Evolutionary conservation across 176 grass and related monocot species (phyloP).

Genomic region (Poa annua): DNA sequence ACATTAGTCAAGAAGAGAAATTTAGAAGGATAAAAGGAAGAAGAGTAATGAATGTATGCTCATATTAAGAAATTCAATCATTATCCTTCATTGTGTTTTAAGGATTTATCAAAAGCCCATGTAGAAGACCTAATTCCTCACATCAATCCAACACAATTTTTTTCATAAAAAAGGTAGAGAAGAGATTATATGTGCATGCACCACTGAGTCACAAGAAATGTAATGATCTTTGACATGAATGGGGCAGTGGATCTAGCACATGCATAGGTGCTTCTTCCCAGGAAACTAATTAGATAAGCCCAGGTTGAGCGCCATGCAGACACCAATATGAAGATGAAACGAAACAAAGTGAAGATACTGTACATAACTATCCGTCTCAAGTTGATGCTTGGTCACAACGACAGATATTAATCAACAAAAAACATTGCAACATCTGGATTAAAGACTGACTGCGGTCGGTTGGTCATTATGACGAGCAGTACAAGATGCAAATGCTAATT

Average conservation of each 20-base stretch:
- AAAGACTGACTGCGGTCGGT: too few species aligned
- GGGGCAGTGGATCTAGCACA: slow-evolving; percentile 55
- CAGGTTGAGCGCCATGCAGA: slow-evolving; percentile 56
- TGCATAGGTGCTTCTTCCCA: slow-evolving; percentile 55
- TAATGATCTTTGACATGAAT: slow-evolving; percentile 65
- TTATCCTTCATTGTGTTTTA: slow-evolving; percentile 55
- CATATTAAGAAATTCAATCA: slow-evolving; percentile 79
- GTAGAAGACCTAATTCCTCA: slow-evolving; percentile 48
- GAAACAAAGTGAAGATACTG: neutral
- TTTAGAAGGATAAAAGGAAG: neutral
- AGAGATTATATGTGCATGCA: neutral
- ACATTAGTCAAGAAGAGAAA: neutral
- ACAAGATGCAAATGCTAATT: too few species aligned
- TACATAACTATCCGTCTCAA: neutral
- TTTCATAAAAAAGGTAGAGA: neutral
- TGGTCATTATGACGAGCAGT: too few species aligned
- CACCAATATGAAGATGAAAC: neutral
- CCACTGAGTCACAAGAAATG: slow-evolving; percentile 19
- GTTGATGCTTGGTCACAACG: too few species aligned
- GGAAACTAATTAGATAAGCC: slow-evolving; percentile 40
- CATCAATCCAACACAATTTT: neutral
- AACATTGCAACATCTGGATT: too few species aligned
- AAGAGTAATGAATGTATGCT: neutral
- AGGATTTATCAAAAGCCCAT: slow-evolving; percentile 56
- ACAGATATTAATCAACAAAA: too few species aligned